Percentiles rank a stretch among this genome's conserved stretches.
These are phyloP conservation scores for Mrakia frigida DNA, from an alignment of 768 basidiomycete genomes.

Conservation along the genomic window DNA sequence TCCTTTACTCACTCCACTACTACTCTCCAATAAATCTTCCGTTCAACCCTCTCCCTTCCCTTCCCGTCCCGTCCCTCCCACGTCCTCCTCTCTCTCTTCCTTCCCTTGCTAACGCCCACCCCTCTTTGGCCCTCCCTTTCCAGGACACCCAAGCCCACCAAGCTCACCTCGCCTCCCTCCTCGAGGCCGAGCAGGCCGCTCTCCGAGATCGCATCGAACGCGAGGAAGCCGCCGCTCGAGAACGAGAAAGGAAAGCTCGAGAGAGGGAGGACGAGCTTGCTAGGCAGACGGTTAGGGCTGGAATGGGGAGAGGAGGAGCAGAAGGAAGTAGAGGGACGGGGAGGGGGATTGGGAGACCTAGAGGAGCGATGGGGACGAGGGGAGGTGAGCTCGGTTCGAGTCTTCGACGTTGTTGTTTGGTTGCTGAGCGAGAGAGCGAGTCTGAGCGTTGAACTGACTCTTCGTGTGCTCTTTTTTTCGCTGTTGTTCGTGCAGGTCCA, in stretches of 20 bases:
- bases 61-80: not conserved
- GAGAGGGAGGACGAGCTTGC: not conserved
- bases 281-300: not conserved
- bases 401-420: not conserved
- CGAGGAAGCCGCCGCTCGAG: constrained; percentile 8
- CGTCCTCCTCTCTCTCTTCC: not conserved
- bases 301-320: not conserved
- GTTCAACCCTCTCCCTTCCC: not conserved
- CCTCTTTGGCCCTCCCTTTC: not conserved
- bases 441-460: not conserved
- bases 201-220: constrained; percentile 10
- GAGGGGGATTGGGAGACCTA: not conserved
- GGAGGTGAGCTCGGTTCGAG: too few species aligned
- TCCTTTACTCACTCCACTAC: not conserved
- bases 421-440: not conserved
- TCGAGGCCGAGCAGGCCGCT: constrained; percentile 14
- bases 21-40: not conserved
- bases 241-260: not conserved
- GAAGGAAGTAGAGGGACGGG: constrained; percentile 1
- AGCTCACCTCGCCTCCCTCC: constrained; percentile 2
- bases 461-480: not conserved
- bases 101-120: not conserved
- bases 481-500: not conserved
- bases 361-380: not conserved
- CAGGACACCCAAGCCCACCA: constrained; percentile 8